Conservation (phyloP, 352 stramenopile genomes). For the Globisporangium orthogonon region DNA sequence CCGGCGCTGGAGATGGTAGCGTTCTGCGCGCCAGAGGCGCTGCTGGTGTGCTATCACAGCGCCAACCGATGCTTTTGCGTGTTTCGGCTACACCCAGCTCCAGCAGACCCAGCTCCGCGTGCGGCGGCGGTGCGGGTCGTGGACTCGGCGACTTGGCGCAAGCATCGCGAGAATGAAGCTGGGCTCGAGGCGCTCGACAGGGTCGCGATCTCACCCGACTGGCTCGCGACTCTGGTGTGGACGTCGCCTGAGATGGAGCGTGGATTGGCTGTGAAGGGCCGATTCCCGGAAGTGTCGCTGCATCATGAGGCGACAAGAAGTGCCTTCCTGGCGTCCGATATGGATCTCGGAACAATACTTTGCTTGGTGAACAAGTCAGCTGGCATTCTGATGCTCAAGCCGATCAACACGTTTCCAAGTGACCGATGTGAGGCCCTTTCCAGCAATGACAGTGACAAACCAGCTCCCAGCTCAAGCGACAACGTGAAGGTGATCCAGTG, state of each 20-base stretch:
- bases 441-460: not conserved
- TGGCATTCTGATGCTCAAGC: slow-evolving; percentile 29
- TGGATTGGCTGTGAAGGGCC: not conserved
- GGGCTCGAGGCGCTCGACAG: slow-evolving; percentile 15
- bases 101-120: not conserved
- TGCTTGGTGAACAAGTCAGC: slow-evolving; percentile 39
- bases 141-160: slow-evolving; percentile 32
- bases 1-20: slow-evolving; percentile 45
- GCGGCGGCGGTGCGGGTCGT: slow-evolving; percentile 24
- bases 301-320: slow-evolving; percentile 6
- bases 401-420: slow-evolving; percentile 4
- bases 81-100: slow-evolving; percentile 27
- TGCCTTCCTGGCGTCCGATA: slow-evolving; percentile 32
- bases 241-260: slow-evolving; percentile 19
- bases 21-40: slow-evolving; percentile 19
- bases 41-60: slow-evolving; percentile 50
- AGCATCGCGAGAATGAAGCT: slow-evolving; percentile 22
- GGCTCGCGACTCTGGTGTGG: slow-evolving; percentile 25
- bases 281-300: slow-evolving; percentile 4
- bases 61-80: slow-evolving; percentile 43
- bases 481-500: slow-evolving; percentile 22
- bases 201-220: slow-evolving; percentile 39
- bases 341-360: slow-evolving; percentile 18
- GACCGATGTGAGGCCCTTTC: not conserved
- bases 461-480: not conserved